Base-by-base conservation (phyloP, 2,329 filamentous ascomycete species). In the Penicillium sclerotiorum region DNA sequence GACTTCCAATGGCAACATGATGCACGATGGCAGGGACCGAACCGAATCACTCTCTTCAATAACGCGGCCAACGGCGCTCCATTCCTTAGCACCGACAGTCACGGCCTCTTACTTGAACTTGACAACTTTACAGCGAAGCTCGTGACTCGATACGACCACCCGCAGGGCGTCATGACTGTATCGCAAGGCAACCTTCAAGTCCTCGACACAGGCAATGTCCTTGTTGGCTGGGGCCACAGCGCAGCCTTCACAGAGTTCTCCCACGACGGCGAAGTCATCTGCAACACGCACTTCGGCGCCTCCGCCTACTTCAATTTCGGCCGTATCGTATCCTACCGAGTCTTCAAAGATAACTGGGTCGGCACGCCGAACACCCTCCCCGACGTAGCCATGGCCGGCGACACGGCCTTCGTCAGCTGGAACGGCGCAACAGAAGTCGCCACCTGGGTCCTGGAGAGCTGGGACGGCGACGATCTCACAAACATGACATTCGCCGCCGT, bases 241-340 rank as follows among this genome's bases (percentile, higher is more conserved):
- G 76, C 78, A 3, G 74, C 77, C 1, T 76, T 74, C 50, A 79
- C 75, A 17, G 80, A 83, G 59, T 81, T 59, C 45, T 59, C 53
- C 5, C 33, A 38, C 2, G 49, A 61, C 5, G 63, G 63, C 2
- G 51, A 58, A 9, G 20, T 67, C 8, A 27, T 63, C 30, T 67
- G 64, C 41, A 48, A 67, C 33, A 56, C 53, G 21, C 57, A 63
- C 8, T 73, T 70, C 6, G 75, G 71, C 12, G 77, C 77, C 28
- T 80, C 75, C 17, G 73, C 77, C 32, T 66, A 71, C 41, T 62
- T 80, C 50, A 64, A 66, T 8, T 64, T 80, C 22, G 72, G 78
- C 37, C 61, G 74, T 8, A 74, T 81, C 2, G 75, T 79, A 62
- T 82, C 78, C 45, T 85, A 85, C 58, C 77, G 82, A 15, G 77